Evolutionary conservation across 495 filamentous ascomycete species (phyloP).

Genomic region (Bacidia rubella): DNA sequence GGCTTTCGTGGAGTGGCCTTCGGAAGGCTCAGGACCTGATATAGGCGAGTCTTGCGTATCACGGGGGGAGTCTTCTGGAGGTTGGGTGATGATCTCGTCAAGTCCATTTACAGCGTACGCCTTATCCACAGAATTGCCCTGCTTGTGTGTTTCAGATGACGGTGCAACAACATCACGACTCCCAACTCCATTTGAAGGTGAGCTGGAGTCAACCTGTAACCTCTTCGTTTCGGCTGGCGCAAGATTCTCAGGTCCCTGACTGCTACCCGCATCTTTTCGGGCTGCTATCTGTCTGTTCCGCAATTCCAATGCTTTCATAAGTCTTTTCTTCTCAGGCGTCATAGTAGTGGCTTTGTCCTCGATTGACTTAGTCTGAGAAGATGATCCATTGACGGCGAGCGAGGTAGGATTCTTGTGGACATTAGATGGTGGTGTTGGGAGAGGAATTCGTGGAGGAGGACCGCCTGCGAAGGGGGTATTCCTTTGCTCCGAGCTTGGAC

Average conservation of each 20-base stretch:
- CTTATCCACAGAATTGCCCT: neutral
- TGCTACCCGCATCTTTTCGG: constrained; percentile 16
- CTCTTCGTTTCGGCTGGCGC: neutral
- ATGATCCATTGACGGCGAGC: constrained; percentile 29
- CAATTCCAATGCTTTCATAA: constrained; percentile 89
- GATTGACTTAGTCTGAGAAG: constrained; percentile 6
- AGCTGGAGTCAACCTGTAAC: neutral
- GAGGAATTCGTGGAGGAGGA: constrained; percentile 24
- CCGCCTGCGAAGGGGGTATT: constrained; percentile 20
- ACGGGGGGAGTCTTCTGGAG: neutral
- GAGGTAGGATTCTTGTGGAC: constrained; percentile 18
- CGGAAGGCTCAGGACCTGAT: constrained; percentile 13
- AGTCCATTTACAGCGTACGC: no score
- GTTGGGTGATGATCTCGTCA: neutral
- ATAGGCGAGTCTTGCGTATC: constrained; percentile 14
- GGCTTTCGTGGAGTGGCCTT: constrained; percentile 17
- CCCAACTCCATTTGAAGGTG: neutral
- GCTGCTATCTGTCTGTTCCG: constrained; percentile 57
- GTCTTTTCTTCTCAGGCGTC: constrained; percentile 75
- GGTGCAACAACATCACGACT: neutral
- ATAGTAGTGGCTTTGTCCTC: constrained; percentile 44
- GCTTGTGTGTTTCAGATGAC: neutral
- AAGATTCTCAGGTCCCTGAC: neutral
- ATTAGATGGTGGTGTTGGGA: constrained; percentile 36
- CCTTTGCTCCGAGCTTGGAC: constrained; percentile 33